These are phyloP conservation scores for Botryococcus braunii DNA, from an alignment of 163 green algal species.

Conservation along the genomic window DNA sequence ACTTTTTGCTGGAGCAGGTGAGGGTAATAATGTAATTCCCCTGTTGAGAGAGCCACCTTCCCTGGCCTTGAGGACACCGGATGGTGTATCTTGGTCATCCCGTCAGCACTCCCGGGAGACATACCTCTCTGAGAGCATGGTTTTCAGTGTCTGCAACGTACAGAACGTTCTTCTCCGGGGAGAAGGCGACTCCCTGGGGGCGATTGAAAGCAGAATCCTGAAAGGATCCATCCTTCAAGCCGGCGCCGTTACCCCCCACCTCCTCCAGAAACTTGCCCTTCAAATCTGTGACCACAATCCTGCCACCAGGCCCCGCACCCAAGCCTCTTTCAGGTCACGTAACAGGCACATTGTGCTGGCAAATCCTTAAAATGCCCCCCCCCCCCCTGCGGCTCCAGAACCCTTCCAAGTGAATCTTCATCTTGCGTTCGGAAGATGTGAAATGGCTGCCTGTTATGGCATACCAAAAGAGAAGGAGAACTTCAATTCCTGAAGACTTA, in stretches of 20 bases:
- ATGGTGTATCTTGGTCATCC: neutral
- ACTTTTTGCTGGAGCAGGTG: too few species aligned
- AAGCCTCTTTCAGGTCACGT: too few species aligned
- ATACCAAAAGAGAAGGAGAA: too few species aligned
- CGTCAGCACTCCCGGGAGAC: neutral
- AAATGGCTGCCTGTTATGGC: too few species aligned
- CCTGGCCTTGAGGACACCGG: neutral
- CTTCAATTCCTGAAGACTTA: too few species aligned
- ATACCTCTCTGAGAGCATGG: conserved; percentile 47
- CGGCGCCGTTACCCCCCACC: conserved; percentile 55
- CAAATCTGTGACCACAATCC: conserved; percentile 63
- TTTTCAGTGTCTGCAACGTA: conserved; percentile 76
- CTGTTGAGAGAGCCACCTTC: too few species aligned
- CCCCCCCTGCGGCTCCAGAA: too few species aligned
- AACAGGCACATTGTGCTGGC: too few species aligned
- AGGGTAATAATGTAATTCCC: too few species aligned
- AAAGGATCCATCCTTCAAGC: conserved; percentile 45
- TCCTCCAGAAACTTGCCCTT: conserved; percentile 51
- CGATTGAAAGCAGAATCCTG: conserved; percentile 48
- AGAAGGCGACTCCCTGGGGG: conserved; percentile 49
- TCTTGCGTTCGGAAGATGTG: too few species aligned
- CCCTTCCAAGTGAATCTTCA: too few species aligned
- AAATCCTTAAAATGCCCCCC: too few species aligned
- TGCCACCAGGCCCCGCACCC: conserved; percentile 11
- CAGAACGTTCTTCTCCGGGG: conserved; percentile 24